Evolutionary conservation across 2,329 filamentous ascomycete species (phyloP), one percentile per base, ranked within the genome.

Genomic region (Dactylellina parvicollis): DNA sequence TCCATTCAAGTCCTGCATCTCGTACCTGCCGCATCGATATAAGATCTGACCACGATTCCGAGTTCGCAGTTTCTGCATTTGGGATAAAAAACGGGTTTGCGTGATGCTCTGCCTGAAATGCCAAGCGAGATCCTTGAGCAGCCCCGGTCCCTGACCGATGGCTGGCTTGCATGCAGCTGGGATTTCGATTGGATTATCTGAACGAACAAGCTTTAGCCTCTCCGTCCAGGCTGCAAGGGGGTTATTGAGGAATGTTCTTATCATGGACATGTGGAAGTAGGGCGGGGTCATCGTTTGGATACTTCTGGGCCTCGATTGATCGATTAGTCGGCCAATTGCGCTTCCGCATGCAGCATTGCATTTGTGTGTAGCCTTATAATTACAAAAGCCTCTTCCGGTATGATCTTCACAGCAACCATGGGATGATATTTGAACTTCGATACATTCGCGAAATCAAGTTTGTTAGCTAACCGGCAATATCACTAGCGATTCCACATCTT

Each of bases 101-200:
- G 60, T 66, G 60, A 72, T 66, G 54, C 69, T 72, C 69, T 73
- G 69, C 69, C 69, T 73, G 69, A 73, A 73, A 73, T 73, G 69
- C 69, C 69, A 73, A 73, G 69, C 40, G 54, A 47, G 50, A 47
- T 42, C 47, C 55, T 55, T 28, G 30, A 40, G 28, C 42, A 20
- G 22, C 36, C 52, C 46, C 24, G 50, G 59, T 59, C 54, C 60
- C 59, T 60, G 66, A 9, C 38, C 18, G 10, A 55, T 69, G 30
- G 59, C 65, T 16, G 42, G 56, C 34, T 38, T 52, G 52, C 59
- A 65, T 59, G 42, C 49, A 30, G 57, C 59, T 30, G 28, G 54
- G 40, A 32, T 54, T 38, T 44, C 47, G 42, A 57, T 67, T 57
- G 44, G 50, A 56, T 42, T 18, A 20, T 50, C 20, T 28, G 32